These are phyloP conservation scores for Fraxinus americana DNA, from an alignment of 257 asterid genomes.

Conservation along the genomic window DNA sequence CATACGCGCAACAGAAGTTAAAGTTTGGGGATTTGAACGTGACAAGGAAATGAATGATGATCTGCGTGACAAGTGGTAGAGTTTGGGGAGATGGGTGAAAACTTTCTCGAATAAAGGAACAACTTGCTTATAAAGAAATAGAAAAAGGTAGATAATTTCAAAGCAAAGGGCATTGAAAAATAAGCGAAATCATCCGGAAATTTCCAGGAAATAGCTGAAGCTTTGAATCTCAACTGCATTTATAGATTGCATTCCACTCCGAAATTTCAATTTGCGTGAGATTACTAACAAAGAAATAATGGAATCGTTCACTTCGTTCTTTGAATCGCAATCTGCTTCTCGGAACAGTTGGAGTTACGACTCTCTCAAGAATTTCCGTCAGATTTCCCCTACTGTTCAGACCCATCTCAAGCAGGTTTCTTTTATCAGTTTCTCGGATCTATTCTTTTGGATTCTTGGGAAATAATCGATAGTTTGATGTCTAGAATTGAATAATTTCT, in stretches of 20 bases:
- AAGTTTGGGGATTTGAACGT: no score
- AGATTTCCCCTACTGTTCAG: conserved; percentile 90
- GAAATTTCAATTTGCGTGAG: background rate
- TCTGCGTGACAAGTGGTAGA: no score
- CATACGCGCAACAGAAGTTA: no score
- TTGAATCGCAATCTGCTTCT: conserved; percentile 55
- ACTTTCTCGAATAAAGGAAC: no score
- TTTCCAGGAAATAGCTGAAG: background rate
- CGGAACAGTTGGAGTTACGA: conserved; percentile 75
- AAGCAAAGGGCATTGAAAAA: background rate
- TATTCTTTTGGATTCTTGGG: background rate
- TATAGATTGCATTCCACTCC: background rate
- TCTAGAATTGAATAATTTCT: background rate
- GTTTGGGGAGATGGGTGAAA: no score
- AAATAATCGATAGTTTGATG: background rate
- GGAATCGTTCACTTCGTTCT: conserved; percentile 77
- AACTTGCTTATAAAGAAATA: background rate
- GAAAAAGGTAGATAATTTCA: background rate
- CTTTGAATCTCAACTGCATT: background rate
- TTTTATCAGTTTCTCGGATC: background rate
- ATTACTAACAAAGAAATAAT: conserved; percentile 27
- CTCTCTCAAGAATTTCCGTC: conserved; percentile 85
- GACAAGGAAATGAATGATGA: no score
- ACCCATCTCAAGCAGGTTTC: conserved; percentile 82
- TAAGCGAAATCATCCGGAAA: background rate